These are phyloP conservation scores for Hamamelis virginiana DNA, from an alignment of 164 flowering plant genomes.

Conservation along the genomic window DNA sequence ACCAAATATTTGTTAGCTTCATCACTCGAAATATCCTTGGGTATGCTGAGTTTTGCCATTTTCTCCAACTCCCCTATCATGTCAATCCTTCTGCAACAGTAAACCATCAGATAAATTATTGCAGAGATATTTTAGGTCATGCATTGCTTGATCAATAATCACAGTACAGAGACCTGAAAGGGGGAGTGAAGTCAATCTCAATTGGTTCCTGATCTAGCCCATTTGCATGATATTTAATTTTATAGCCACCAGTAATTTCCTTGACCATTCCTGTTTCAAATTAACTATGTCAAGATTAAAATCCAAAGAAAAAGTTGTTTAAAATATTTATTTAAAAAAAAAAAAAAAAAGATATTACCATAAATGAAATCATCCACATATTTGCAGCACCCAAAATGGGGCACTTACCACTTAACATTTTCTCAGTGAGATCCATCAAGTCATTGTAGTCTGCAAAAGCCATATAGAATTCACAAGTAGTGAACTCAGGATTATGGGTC, in stretches of 20 bases:
- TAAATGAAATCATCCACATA: not conserved
- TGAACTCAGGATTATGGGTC: conserved; percentile 97
- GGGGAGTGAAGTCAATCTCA: conserved; percentile 97
- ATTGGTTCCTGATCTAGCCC: conserved; percentile 82
- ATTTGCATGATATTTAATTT: conserved; percentile 79
- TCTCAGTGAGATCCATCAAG: conserved; percentile 82
- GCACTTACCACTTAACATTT: conserved; percentile 76
- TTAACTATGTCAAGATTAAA: conserved; percentile 3
- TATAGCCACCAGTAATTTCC: conserved; percentile 87
- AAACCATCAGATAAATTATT: not conserved
- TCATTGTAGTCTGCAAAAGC: conserved; percentile 97
- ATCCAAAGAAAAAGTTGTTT: not conserved
- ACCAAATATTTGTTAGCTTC: conserved; percentile 67
- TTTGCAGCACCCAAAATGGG: not conserved
- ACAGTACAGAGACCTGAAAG: conserved; percentile 69
- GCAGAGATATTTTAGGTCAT: not conserved
- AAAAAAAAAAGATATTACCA: too few species aligned
- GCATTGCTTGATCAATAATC: not conserved
- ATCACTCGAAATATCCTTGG: conserved; percentile 80
- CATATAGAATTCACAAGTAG: conserved; percentile 95
- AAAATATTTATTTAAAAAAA: not conserved
- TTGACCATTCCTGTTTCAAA: conserved; percentile 75
- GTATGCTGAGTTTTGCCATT: conserved; percentile 68
- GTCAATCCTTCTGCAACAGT: conserved; percentile 71
- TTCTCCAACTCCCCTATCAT: conserved; percentile 87